These are phyloP conservation scores for Blastocystis sp. DNA, from an alignment of 352 stramenopile species.

Conservation along the genomic window DNA sequence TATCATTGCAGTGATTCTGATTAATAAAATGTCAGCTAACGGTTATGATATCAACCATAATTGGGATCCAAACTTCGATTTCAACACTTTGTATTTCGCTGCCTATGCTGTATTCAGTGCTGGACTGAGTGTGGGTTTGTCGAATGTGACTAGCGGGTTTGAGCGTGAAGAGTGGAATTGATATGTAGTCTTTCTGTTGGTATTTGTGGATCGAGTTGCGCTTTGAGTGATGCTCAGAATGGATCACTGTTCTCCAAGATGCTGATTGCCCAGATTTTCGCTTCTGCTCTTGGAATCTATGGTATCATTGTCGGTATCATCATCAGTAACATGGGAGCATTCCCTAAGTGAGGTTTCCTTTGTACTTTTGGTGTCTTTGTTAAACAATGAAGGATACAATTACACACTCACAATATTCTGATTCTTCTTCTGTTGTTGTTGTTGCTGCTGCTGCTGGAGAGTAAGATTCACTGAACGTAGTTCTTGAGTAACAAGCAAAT, in stretches of 20 bases:
- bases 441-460: not conserved
- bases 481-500: not conserved
- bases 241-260: slow-evolving; percentile 80
- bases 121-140: slow-evolving; percentile 76
- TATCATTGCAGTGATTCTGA: slow-evolving; percentile 82
- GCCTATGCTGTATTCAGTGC: slow-evolving; percentile 78
- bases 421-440: not conserved
- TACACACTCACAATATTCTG: not conserved
- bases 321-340: slow-evolving; percentile 79
- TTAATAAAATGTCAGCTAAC: slow-evolving; percentile 72
- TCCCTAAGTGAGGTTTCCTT: slow-evolving; percentile 72
- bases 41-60: not conserved
- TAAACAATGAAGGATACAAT: slow-evolving; percentile 6
- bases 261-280: slow-evolving; percentile 84
- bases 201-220: slow-evolving; percentile 78
- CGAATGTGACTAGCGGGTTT: slow-evolving; percentile 80
- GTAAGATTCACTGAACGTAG: not conserved
- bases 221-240: slow-evolving; percentile 80
- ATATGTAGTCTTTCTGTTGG: slow-evolving; percentile 73
- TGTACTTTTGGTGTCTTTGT: not conserved
- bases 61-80: slow-evolving; percentile 65
- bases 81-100: slow-evolving; percentile 75
- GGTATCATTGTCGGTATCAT: slow-evolving; percentile 84
- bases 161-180: slow-evolving; percentile 25
- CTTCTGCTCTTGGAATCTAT: slow-evolving; percentile 79